Percentiles rank a stretch among this genome's conserved stretches.
These are phyloP conservation scores for Hygrophorus russula DNA, from an alignment of 768 basidiomycete species.

Conservation along the genomic window DNA sequence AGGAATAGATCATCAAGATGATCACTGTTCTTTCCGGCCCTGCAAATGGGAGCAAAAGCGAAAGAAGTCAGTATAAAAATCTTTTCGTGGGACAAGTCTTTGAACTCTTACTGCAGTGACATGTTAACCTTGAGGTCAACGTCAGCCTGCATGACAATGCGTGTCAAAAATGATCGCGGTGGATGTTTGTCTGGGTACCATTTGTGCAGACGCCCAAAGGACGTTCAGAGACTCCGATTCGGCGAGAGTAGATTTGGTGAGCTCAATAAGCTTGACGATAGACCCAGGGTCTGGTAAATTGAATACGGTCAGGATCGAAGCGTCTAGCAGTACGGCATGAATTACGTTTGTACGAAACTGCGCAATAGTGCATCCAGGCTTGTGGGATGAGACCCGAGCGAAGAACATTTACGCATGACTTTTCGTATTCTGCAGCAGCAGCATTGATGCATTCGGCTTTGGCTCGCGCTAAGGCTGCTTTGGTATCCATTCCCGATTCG, in stretches of 20 bases:
- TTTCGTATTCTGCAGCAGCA: neutral
- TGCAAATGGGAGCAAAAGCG: neutral
- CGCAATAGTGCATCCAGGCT: neutral
- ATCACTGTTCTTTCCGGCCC: neutral
- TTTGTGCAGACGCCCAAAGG: neutral
- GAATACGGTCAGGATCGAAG: neutral
- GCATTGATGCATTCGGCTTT: neutral
- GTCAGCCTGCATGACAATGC: neutral
- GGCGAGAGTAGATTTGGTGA: neutral
- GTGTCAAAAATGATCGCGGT: neutral
- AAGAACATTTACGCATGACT: neutral
- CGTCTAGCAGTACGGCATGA: neutral
- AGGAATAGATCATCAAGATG: neutral
- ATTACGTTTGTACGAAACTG: neutral
- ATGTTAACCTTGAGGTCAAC: neutral
- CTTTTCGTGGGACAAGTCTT: neutral
- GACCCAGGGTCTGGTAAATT: neutral
- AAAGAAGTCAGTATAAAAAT: neutral
- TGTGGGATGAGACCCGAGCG: neutral
- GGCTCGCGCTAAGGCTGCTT: neutral
- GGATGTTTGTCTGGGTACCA: neutral
- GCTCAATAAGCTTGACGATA: neutral
- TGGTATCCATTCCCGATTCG: neutral
- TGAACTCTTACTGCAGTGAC: neutral
- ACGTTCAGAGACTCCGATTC: neutral